phyloP scores from a whole-genome alignment of 2,329 filamentous ascomycete species.

The Penicillium sp. region DNA sequence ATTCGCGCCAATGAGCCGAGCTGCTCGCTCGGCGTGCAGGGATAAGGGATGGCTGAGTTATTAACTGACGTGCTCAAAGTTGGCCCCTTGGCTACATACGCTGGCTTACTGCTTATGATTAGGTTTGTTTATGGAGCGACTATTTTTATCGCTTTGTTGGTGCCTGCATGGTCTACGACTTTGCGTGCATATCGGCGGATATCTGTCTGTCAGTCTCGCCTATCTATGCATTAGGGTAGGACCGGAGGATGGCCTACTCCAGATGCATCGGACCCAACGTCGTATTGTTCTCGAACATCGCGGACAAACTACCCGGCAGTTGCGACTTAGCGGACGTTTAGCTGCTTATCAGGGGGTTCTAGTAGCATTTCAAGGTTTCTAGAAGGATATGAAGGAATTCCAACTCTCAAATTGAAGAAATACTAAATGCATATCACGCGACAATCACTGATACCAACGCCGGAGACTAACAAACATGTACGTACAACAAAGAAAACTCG shows the following conservation, averaged over 20 bases:
- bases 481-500: conserved; percentile 18
- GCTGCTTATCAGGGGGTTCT: neutral
- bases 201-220: neutral
- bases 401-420: conserved; percentile 2
- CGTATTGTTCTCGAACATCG: neutral
- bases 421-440: conserved; percentile 13
- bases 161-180: too few species aligned
- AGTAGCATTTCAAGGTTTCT: too few species aligned
- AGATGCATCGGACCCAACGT: neutral
- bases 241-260: neutral
- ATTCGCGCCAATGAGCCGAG: neutral
- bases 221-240: neutral
- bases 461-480: conserved; percentile 11
- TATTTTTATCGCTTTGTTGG: too few species aligned
- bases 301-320: neutral
- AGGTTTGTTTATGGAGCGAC: too few species aligned
- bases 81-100: neutral
- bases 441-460: conserved; percentile 1
- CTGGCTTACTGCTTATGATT: neutral
- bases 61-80: neutral
- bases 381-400: neutral
- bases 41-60: neutral
- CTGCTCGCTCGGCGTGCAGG: neutral
- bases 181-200: too few species aligned
- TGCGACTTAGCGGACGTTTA: neutral